Evolutionary conservation across 306 rosid species (phyloP).

Genomic region (Prunus davidiana): DNA sequence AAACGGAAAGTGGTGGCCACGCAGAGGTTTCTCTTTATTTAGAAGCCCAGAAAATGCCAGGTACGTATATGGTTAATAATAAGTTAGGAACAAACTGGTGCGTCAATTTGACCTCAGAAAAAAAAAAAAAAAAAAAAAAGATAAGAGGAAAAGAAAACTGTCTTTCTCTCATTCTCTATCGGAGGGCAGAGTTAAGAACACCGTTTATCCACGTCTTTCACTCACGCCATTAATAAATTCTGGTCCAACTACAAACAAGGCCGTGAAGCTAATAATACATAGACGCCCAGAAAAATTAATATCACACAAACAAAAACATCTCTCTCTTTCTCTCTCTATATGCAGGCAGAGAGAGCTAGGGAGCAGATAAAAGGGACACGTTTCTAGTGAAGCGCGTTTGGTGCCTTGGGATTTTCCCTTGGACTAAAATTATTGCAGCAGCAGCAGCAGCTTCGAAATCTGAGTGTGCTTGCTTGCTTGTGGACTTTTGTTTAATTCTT

Average conservation of each 20-base stretch:
- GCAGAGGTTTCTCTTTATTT: background rate
- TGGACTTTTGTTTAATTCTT: too few relatives aligned
- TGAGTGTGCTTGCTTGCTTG: too few relatives aligned
- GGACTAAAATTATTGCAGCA: background rate
- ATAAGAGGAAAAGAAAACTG: background rate
- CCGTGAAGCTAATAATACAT: background rate
- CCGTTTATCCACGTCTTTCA: conserved; percentile 1
- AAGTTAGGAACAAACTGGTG: background rate
- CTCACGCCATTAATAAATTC: background rate
- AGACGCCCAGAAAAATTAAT: background rate
- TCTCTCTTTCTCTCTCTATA: background rate
- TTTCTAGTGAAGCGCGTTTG: background rate
- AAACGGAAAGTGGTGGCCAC: too few relatives aligned
- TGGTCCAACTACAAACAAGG: background rate
- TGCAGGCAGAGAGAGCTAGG: background rate
- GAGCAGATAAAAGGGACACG: background rate
- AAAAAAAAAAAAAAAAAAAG: background rate
- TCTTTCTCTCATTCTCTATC: background rate
- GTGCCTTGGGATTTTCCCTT: background rate
- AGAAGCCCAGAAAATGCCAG: background rate
- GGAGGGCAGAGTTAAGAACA: background rate
- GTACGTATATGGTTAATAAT: background rate
- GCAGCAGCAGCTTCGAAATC: too few relatives aligned
- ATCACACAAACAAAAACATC: background rate
- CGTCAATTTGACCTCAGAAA: background rate